These are phyloP conservation scores for Amaranthus palmeri DNA, from an alignment of 148 eudicot genomes.

Conservation along the genomic window DNA sequence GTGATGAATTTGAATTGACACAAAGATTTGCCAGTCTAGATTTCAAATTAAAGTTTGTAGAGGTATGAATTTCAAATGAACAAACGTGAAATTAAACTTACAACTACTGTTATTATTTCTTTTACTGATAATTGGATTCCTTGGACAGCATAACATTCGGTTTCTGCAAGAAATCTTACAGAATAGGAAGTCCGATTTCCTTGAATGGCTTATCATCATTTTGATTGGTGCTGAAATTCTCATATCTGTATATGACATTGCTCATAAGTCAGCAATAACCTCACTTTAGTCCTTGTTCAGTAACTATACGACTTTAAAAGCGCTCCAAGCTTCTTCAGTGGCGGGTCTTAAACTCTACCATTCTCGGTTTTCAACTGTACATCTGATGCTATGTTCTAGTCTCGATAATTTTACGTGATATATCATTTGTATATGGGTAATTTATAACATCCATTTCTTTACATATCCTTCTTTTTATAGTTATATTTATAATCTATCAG, in stretches of 20 bases:
- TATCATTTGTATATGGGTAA: constrained; percentile 16
- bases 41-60: constrained; percentile 92
- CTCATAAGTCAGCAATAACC: constrained; percentile 52
- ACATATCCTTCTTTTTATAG: constrained; percentile 7
- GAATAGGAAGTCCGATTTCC: constrained; percentile 88
- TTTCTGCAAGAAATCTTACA: constrained; percentile 92
- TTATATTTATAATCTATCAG: constrained; percentile 2
- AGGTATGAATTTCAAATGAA: constrained; percentile 38
- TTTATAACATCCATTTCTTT: not conserved
- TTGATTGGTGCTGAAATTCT: constrained; percentile 81
- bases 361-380: constrained; percentile 20
- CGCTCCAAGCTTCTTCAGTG: not conserved
- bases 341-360: not conserved
- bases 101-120: not conserved
- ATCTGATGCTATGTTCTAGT: constrained; percentile 10
- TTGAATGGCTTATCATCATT: constrained; percentile 89
- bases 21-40: constrained; percentile 98
- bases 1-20: constrained; percentile 91
- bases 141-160: constrained; percentile 83
- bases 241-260: constrained; percentile 79
- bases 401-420: not conserved
- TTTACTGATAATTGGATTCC: not conserved
- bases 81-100: not conserved
- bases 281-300: constrained; percentile 22
- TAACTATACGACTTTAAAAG: not conserved